Percentiles rank a stretch among this genome's conserved stretches.
These are phyloP conservation scores for Quercus suber DNA, from an alignment of 306 rosid genomes.

Conservation along the genomic window DNA sequence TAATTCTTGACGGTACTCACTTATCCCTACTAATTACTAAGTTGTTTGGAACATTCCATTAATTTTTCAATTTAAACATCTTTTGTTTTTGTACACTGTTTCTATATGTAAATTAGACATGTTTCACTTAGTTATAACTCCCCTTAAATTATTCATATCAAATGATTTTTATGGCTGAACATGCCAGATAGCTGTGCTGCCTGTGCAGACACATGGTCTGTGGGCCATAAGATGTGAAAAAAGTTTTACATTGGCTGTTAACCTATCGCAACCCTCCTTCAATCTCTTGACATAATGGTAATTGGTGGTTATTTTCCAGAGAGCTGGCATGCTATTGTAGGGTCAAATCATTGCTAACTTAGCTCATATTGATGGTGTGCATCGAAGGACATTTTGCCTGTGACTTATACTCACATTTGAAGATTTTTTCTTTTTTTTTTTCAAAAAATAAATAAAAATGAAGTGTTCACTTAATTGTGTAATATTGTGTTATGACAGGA, in stretches of 20 bases:
- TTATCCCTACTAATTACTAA: neutral
- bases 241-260: neutral
- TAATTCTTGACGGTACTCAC: neutral
- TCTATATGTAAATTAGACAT: neutral
- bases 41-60: neutral
- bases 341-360: neutral
- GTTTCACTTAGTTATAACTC: neutral
- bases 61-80: neutral
- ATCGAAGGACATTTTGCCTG: neutral
- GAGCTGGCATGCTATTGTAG: neutral
- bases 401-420: neutral
- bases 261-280: neutral
- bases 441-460: no score
- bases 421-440: neutral
- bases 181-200: neutral
- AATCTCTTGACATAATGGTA: neutral
- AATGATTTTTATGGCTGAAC: neutral
- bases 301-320: neutral
- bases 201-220: neutral
- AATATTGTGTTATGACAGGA: slow-evolving; percentile 27
- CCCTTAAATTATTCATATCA: neutral
- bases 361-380: neutral
- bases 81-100: neutral
- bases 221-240: neutral
- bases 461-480: neutral